phyloP scores from a whole-genome alignment of 1,284 basidiomycete genomes.

The Boletus sp. region DNA sequence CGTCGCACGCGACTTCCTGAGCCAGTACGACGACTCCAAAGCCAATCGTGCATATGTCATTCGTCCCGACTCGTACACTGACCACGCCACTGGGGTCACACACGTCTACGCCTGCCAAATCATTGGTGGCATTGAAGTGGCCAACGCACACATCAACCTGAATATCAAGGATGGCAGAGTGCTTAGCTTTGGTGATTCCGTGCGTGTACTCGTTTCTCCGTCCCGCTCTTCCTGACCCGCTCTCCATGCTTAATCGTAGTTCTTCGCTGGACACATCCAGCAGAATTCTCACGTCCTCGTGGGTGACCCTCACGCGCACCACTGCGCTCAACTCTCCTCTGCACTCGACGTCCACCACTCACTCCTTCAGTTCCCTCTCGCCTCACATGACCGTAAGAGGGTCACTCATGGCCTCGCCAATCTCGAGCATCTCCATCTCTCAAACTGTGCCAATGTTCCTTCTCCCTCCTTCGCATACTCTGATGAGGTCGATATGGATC shows the following conservation, averaged over 20 bases:
- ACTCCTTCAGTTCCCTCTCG: too few species aligned
- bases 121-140: conserved; percentile 80
- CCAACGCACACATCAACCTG: conserved; percentile 87
- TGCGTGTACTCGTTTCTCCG: too few species aligned
- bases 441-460: conserved; percentile 55
- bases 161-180: conserved; percentile 82
- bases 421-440: conserved; percentile 45
- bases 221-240: too few species aligned
- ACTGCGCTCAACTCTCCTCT: too few species aligned
- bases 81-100: conserved; percentile 76
- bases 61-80: conserved; percentile 83
- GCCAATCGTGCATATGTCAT: conserved; percentile 53
- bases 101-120: conserved; percentile 84
- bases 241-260: too few species aligned
- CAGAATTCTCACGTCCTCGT: too few species aligned
- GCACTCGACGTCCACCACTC: too few species aligned
- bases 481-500: conserved; percentile 29
- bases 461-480: conserved; percentile 14
- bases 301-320: too few species aligned
- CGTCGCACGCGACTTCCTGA: conserved; percentile 43
- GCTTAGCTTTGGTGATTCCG: not conserved
- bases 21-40: conserved; percentile 27
- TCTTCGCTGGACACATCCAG: too few species aligned
- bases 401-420: conserved; percentile 24
- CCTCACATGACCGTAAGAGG: too few species aligned